Percentiles rank a stretch among this genome's conserved stretches.
Evolutionary conservation across 108 stramenopile species (phyloP).

Genomic region (Cylindrotheca closterium): DNA sequence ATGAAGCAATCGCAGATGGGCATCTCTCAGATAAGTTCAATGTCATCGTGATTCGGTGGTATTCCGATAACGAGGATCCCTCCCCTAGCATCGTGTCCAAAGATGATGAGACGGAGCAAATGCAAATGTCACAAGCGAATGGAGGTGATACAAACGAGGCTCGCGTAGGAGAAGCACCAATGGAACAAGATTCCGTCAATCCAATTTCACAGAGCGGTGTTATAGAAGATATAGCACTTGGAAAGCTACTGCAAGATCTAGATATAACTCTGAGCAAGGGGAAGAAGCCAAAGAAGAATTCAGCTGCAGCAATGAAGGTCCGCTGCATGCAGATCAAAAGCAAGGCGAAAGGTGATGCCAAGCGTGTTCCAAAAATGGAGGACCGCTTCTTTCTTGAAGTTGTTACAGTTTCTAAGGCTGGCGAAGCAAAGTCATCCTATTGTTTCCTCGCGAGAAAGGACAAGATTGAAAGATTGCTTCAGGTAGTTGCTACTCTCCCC

Average conservation of each 20-base stretch:
- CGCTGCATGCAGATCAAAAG: constrained; percentile 53
- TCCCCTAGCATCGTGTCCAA: not conserved
- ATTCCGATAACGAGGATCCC: not conserved
- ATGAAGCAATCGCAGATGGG: constrained; percentile 35
- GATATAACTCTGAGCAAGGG: constrained; percentile 12
- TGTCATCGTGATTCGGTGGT: constrained; percentile 42
- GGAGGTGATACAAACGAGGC: not conserved
- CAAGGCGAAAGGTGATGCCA: constrained; percentile 45
- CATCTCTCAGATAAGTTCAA: constrained; percentile 21
- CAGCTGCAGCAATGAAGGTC: constrained; percentile 35
- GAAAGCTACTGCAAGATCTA: constrained; percentile 7
- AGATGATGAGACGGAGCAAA: not conserved
- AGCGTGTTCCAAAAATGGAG: constrained; percentile 35
- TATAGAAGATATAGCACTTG: constrained; percentile 1
- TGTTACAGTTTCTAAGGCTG: constrained; percentile 22
- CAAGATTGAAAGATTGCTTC: constrained; percentile 42
- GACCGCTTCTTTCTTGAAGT: constrained; percentile 55
- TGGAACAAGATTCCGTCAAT: not conserved
- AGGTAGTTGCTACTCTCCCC: not conserved
- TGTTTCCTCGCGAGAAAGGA: constrained; percentile 44
- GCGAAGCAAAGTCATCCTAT: not conserved
- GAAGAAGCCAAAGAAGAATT: constrained; percentile 29
- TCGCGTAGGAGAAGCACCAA: constrained; percentile 3
- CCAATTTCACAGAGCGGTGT: not conserved
- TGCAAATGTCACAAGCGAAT: not conserved